These are phyloP conservation scores for Stagonosporopsis chrysanthemi DNA, from an alignment of 2,329 filamentous ascomycete genomes.

Conservation along the genomic window DNA sequence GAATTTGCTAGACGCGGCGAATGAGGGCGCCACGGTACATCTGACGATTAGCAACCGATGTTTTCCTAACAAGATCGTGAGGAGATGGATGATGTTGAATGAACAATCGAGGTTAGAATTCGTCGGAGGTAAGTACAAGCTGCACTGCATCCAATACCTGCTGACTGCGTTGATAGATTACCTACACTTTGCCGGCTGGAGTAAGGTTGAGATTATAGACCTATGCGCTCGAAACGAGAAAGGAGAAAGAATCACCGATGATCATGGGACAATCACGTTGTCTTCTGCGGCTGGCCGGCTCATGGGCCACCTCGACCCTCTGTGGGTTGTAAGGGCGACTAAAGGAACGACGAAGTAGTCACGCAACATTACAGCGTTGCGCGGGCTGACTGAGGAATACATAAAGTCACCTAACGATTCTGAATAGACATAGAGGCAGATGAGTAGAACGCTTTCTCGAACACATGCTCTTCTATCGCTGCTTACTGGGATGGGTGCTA, in stretches of 20 bases:
- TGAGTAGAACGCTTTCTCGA: too few species aligned
- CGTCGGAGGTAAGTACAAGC: constrained; percentile 51
- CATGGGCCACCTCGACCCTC: constrained; percentile 32
- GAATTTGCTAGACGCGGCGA: constrained; percentile 52
- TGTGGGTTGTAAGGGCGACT: constrained; percentile 40
- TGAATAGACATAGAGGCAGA: too few species aligned
- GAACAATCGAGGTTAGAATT: constrained; percentile 58
- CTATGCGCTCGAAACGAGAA: constrained; percentile 52
- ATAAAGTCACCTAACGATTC: background rate
- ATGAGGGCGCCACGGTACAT: constrained; percentile 57
- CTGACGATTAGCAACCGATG: constrained; percentile 61
- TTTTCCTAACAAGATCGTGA: constrained; percentile 62
- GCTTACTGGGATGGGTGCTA: background rate
- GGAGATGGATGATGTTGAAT: constrained; percentile 55
- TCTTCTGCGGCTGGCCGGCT: constrained; percentile 14
- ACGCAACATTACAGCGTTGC: background rate
- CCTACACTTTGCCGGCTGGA: constrained; percentile 60
- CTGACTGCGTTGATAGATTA: constrained; percentile 46
- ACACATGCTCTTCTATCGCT: background rate
- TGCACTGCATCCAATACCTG: background rate
- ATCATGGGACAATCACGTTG: constrained; percentile 27
- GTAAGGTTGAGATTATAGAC: constrained; percentile 61
- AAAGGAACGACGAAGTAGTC: constrained; percentile 11
- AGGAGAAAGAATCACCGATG: constrained; percentile 31
- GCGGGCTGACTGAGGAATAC: background rate